Conservation (phyloP, 148 eudicot species). For the Chenopodium quinoa region DNA sequence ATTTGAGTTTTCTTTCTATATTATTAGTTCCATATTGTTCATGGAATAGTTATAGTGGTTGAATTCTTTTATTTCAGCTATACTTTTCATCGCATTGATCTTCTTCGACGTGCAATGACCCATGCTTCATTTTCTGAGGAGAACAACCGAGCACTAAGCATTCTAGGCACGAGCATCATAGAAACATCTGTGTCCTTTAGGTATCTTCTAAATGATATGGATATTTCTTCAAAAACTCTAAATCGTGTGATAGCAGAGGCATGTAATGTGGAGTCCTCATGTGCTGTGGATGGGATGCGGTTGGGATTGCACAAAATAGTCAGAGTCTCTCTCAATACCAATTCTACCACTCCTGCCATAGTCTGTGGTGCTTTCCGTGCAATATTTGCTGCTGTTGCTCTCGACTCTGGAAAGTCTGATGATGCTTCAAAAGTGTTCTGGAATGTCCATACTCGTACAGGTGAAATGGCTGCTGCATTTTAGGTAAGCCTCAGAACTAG, state of each 20-base stretch:
- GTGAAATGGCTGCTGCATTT: constrained; percentile 23
- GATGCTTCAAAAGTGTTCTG: constrained; percentile 45
- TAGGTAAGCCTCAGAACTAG: constrained; percentile 20
- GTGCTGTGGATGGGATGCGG: constrained; percentile 54
- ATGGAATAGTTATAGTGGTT: not conserved
- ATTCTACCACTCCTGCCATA: constrained; percentile 59
- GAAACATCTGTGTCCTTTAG: constrained; percentile 51
- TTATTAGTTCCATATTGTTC: not conserved
- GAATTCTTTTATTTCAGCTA: constrained; percentile 43
- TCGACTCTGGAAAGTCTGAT: constrained; percentile 46
- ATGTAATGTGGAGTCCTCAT: constrained; percentile 58
- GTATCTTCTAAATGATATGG: constrained; percentile 41
- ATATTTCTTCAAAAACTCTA: constrained; percentile 60
- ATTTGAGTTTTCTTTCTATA: not conserved
- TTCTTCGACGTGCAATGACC: constrained; percentile 80
- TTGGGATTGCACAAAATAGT: constrained; percentile 59
- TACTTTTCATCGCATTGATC: constrained; percentile 40
- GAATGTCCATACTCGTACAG: constrained; percentile 35
- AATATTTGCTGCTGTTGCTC: constrained; percentile 62
- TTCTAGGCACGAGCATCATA: constrained; percentile 61
- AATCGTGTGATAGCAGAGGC: constrained; percentile 47
- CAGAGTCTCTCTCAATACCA: constrained; percentile 69
- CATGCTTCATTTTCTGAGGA: constrained; percentile 82
- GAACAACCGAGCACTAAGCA: constrained; percentile 76
- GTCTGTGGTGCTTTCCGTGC: constrained; percentile 82